Conservation (phyloP, 345 rosid genomes). For the Diplotaxis tenuifolia region DNA sequence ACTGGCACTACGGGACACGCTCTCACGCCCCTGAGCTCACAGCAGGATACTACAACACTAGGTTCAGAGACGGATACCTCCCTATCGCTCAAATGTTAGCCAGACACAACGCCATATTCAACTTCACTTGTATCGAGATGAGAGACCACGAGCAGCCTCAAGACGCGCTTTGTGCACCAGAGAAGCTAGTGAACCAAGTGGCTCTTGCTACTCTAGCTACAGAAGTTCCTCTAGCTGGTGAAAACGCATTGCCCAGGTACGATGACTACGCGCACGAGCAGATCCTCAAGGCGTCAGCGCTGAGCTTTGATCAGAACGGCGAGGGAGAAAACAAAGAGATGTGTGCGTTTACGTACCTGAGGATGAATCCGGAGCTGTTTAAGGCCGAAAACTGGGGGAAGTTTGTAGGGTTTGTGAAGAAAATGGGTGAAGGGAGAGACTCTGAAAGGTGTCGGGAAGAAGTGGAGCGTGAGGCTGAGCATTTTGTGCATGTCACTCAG, state of each 20-base stretch:
- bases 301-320: conserved; percentile 45
- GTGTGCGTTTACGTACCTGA: conserved; percentile 96
- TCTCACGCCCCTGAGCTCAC: conserved; percentile 99
- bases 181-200: conserved; percentile 90
- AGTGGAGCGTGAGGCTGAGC: conserved; percentile 91
- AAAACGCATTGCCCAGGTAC: conserved; percentile 83
- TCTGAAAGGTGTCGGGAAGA: conserved; percentile 61
- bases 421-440: conserved; percentile 81
- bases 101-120: conserved; percentile 80
- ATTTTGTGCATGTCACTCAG: conserved; percentile 68
- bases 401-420: conserved; percentile 87
- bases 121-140: conserved; percentile 97
- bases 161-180: conserved; percentile 88
- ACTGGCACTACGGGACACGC: conserved; percentile 94
- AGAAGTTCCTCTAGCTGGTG: conserved; percentile 80
- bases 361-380: conserved; percentile 84
- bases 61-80: conserved; percentile 82
- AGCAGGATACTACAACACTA: conserved; percentile 94
- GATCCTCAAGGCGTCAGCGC: conserved; percentile 61
- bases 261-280: conserved; percentile 77
- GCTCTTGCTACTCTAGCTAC: conserved; percentile 70
- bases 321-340: conserved; percentile 48
- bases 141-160: conserved; percentile 97
- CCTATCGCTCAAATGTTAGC: conserved; percentile 93
- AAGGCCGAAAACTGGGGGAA: conserved; percentile 78